Base-by-base conservation (phyloP, 2,329 filamentous ascomycete species). In the Teratosphaeriaceae sp. region DNA sequence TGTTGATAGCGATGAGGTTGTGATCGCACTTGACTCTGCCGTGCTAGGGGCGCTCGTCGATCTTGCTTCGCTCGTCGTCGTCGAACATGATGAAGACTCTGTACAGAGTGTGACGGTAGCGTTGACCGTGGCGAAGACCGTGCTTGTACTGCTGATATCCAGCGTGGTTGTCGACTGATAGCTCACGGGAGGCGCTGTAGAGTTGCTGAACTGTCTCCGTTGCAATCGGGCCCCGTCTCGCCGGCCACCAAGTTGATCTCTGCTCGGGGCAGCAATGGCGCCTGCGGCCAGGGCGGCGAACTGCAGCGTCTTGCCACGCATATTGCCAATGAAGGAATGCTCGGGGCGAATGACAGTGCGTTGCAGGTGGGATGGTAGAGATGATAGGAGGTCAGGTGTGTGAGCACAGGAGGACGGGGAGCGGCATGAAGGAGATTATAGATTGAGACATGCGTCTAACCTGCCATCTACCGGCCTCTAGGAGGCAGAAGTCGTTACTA, bases 51-150 rank as follows among this genome's bases (percentile, higher is more conserved):
- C 8, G 16, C n/a, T 40, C 22, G 23, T 19, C 18, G 23, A 20
- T 20, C 21, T 18, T 12, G 23, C 20, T 5, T 5, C 22, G n/a
- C 8, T 15, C 23, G 38, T 21, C 39, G 9, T 35, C 19, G 30
- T 18, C 31, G 33, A 26, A 26, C 24, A 23, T 12, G 40, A 23
- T 6, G 40, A 27, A 24, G 33, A 38, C 35, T 22, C 35, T 20
- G 35, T 22, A 20, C 47, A 49, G 9, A 38, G 29, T 7, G 47
- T 44, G 16, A 42, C 38, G 4, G 44, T 49, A 6, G 47, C 39
- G 21, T 47, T 40, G 24, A 47, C 37, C 4, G 35, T 38, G 6
- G 43, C 48, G 19, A 20, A 20, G 21, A 39, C 24, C 6, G 24
- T 39, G 9, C 20, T 39, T 3, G n/a, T n/a, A 4, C 15, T 19